phyloP scores from a whole-genome alignment of 208 protist species.

The Novymonas esmeraldas region DNA sequence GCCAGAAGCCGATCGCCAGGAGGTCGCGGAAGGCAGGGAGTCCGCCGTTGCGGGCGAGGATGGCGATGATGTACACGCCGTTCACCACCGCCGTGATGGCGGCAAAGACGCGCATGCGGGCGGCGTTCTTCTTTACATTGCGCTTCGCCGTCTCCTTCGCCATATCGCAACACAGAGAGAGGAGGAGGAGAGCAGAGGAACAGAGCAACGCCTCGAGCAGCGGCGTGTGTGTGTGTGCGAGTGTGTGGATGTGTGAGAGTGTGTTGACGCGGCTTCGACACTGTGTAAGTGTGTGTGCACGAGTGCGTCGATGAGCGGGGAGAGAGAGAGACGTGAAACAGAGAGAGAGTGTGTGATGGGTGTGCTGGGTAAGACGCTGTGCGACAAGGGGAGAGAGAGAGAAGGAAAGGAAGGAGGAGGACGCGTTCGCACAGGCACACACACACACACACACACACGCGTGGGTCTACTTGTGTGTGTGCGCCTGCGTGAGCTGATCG shows the following conservation, averaged over 20 bases:
- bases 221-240: background rate
- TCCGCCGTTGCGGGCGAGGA: slow-evolving; percentile 69
- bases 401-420: slow-evolving; percentile 9
- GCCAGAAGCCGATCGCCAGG: slow-evolving; percentile 74
- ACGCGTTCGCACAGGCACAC: background rate
- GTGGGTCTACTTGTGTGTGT: background rate
- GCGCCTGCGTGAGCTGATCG: too few relatives aligned
- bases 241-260: slow-evolving; percentile 1
- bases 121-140: slow-evolving; percentile 68
- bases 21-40: slow-evolving; percentile 58
- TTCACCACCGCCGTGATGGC: slow-evolving; percentile 72
- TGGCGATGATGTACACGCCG: slow-evolving; percentile 48
- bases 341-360: background rate
- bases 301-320: background rate
- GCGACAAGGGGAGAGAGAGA: background rate
- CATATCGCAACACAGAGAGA: too few relatives aligned
- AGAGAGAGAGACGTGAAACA: background rate
- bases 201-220: too few relatives aligned
- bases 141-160: slow-evolving; percentile 89
- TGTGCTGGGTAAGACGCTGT: background rate
- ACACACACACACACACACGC: background rate
- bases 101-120: slow-evolving; percentile 74
- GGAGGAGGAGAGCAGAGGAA: too few relatives aligned
- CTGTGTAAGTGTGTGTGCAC: too few relatives aligned
- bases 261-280: background rate